Conservation (phyloP, 1,284 basidiomycete species). For the Takashimella koratensis region DNA sequence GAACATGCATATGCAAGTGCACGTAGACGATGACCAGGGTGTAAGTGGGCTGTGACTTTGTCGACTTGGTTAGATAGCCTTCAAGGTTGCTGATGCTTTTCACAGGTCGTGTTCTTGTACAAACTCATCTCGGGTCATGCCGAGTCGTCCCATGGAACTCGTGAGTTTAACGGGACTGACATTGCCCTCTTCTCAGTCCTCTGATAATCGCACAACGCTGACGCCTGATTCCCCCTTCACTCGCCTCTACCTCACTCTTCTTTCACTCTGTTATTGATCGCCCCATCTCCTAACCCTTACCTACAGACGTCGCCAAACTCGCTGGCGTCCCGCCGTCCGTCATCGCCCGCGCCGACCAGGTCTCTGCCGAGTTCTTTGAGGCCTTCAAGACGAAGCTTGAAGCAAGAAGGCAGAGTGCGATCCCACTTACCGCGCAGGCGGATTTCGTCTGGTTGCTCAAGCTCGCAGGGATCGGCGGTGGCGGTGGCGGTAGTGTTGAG, state of each 20-base stretch:
- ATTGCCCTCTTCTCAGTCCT: neutral
- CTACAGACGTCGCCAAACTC: conserved; percentile 70
- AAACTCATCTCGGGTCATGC: conserved; percentile 86
- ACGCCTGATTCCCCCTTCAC: too few species aligned
- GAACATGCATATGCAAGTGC: conserved; percentile 90
- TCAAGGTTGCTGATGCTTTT: too few species aligned
- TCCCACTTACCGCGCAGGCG: conserved; percentile 75
- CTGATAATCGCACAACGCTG: neutral
- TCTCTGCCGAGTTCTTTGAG: conserved; percentile 82
- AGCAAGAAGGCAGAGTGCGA: conserved; percentile 59
- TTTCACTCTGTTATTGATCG: conserved; percentile 18
- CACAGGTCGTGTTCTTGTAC: conserved; percentile 83
- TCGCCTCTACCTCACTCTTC: too few species aligned
- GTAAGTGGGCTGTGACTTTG: conserved; percentile 50
- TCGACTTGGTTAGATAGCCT: neutral
- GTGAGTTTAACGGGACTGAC: too few species aligned
- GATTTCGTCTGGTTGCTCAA: conserved; percentile 72
- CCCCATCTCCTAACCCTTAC: conserved; percentile 24
- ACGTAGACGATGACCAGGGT: conserved; percentile 85
- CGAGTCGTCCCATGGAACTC: conserved; percentile 86
- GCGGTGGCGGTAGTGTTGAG: neutral
- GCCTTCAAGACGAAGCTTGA: conserved; percentile 75
- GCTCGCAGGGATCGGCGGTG: conserved; percentile 11
- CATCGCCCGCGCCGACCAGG: conserved; percentile 78
- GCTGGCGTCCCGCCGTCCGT: conserved; percentile 66